Percentiles rank a stretch among this genome's conserved stretches.
These are phyloP conservation scores for Endothia cerciana DNA, from an alignment of 2,329 filamentous ascomycete species.

Conservation along the genomic window DNA sequence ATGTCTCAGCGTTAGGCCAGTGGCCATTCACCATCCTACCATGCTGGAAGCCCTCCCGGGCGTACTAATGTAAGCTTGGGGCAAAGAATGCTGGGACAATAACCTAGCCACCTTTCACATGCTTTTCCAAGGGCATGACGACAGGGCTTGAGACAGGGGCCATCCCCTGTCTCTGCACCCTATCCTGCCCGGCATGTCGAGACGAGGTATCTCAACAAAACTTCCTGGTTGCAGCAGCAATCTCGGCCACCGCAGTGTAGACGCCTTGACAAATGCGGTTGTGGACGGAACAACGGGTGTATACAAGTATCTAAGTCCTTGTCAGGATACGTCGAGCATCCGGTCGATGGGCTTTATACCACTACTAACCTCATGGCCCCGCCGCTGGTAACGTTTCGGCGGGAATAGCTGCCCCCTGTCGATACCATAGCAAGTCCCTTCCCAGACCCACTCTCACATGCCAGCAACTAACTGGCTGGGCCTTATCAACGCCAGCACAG, in stretches of 20 bases:
- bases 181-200: background rate
- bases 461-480: conserved; percentile 4
- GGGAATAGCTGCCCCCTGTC: no score
- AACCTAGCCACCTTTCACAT: conserved; percentile 7
- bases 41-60: background rate
- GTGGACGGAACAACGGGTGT: no score
- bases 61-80: background rate
- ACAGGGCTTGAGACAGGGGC: background rate
- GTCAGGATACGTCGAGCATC: no score
- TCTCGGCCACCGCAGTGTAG: background rate
- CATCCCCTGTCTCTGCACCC: background rate
- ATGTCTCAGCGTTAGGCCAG: background rate
- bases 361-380: no score
- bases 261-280: background rate
- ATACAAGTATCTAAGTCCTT: no score
- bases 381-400: no score
- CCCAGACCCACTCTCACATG: conserved; percentile 11
- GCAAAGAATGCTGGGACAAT: background rate
- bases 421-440: background rate
- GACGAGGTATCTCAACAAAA: background rate
- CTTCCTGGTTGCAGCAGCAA: background rate
- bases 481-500: conserved; percentile 6
- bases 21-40: no score
- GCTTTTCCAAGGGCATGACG: background rate
- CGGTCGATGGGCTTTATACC: no score